Evolutionary conservation across 441 rosid species (phyloP), one percentile per base, ranked within the genome.

Genomic region (Adansonia gregorii): DNA sequence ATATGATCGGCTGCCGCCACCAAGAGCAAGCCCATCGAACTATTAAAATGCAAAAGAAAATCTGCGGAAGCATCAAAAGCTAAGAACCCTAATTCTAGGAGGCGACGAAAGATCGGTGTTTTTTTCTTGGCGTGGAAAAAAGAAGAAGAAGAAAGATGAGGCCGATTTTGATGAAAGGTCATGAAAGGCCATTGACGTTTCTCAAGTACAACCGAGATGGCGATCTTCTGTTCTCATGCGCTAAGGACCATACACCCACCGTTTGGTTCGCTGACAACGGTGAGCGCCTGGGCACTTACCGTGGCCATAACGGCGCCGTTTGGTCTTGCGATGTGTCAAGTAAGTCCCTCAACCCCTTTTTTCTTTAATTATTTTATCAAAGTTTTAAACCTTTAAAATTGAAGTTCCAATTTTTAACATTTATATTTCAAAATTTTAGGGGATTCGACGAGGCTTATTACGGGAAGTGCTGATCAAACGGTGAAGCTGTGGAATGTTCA

Each of bases 101-200:
- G 52, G 10, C 9, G n/a, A 43, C 71, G 9, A 45, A 17, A 19
- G 31, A 7, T 51, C 17, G 17, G 9, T 7, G 8, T 39, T 35
- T 14, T 6, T 10, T 4, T 31, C 31, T 12, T 10, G 41, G 51
- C 68, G 48, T 39, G 45, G 22, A 24, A 39, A 24, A 5, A 55
- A 8, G 48, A 45, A 10, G 7, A 73, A 59, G 65, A 35, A 35
- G 41, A 35, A 45, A 80, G 63, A 94, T 93, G 98, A 90, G 98
- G 78, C 98, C 99, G 54, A 95, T 93, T 8, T 76, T 95, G 90
- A 92, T 95, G 97, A 95, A 93, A 82, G 99, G 99, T 78, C 98
- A 95, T 78, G 99, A 93, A 83, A 90, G 99, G 90, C 99, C 99
- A 17, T 80, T 95, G 56, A 95, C 98, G 24, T 95, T 92, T 77